These are phyloP conservation scores for Carpinus fangiana DNA, from an alignment of 306 rosid species.

Conservation along the genomic window DNA sequence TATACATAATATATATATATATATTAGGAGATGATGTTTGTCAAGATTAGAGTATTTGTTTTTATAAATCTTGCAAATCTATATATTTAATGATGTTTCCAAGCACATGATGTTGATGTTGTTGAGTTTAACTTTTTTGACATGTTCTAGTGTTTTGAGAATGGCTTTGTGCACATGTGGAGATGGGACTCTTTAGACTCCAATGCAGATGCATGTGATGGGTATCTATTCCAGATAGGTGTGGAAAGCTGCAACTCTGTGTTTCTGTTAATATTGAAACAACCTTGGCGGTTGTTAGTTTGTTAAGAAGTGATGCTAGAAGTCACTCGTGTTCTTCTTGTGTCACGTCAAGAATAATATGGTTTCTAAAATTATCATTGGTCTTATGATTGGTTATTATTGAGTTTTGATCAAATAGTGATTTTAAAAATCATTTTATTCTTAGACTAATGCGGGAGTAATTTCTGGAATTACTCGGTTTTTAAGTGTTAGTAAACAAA, in stretches of 20 bases:
- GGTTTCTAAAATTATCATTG: no score
- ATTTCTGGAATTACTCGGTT: no score
- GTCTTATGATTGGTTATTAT: no score
- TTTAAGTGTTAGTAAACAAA: no score
- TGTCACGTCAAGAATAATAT: no score
- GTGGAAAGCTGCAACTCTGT: constrained; percentile 27
- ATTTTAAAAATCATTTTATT: no score
- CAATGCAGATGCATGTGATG: constrained; percentile 43
- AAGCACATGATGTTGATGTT: background rate
- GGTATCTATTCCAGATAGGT: constrained; percentile 31
- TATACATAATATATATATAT: constrained; percentile 33
- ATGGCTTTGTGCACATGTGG: constrained; percentile 32
- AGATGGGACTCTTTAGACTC: constrained; percentile 11
- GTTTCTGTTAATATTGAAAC: constrained; percentile 29
- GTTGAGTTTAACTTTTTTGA: no score
- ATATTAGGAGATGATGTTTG: constrained; percentile 55
- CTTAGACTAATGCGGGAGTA: no score
- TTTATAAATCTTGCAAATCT: constrained; percentile 17
- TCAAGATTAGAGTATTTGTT: constrained; percentile 36
- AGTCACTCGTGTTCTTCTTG: no score
- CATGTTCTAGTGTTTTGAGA: background rate
- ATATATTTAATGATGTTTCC: constrained; percentile 6
- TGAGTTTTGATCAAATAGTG: no score
- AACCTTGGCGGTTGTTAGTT: constrained; percentile 23
- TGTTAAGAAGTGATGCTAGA: background rate